Conservation (phyloP, 768 basidiomycete species). For the Asterophora parasitica region DNA sequence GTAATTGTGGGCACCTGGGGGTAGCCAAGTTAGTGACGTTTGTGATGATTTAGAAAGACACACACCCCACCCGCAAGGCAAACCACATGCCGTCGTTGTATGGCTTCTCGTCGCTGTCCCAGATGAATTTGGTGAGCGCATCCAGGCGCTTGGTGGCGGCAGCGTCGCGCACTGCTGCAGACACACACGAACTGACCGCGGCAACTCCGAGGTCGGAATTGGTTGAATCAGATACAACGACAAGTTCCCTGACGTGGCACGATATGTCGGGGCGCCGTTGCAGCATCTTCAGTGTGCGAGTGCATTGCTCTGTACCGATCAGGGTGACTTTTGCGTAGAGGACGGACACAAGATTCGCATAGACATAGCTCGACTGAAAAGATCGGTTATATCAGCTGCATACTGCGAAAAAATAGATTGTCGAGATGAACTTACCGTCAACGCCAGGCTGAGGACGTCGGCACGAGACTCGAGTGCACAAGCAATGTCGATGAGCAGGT, state of each 20-base stretch:
- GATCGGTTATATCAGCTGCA: not conserved
- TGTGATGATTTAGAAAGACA: slow-evolving; percentile 1
- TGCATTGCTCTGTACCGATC: slow-evolving; percentile 53
- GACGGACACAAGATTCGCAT: slow-evolving; percentile 45
- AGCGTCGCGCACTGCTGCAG: slow-evolving; percentile 45
- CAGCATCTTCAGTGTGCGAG: slow-evolving; percentile 64
- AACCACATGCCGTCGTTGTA: slow-evolving; percentile 77
- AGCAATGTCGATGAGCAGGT: slow-evolving; percentile 66
- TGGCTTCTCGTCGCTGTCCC: slow-evolving; percentile 68
- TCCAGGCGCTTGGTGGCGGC: slow-evolving; percentile 51
- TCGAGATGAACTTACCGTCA: slow-evolving; percentile 43
- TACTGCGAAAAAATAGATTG: not conserved
- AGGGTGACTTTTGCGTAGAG: slow-evolving; percentile 60
- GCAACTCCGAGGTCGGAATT: slow-evolving; percentile 19
- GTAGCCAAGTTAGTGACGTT: slow-evolving; percentile 4
- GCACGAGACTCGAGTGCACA: slow-evolving; percentile 43
- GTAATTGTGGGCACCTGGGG: slow-evolving; percentile 60
- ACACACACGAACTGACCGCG: slow-evolving; percentile 34
- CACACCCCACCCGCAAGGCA: slow-evolving; percentile 60
- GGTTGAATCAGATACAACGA: slow-evolving; percentile 38
- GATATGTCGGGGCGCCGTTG: slow-evolving; percentile 47
- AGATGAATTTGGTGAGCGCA: slow-evolving; percentile 60
- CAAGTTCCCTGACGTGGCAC: slow-evolving; percentile 60
- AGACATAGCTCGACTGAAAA: slow-evolving; percentile 50
- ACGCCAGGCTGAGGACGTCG: slow-evolving; percentile 55